A percentile compares a stretch with the other conserved stretches of the same genome.
Conservation (phyloP, 495 filamentous ascomycete species). For the Lepidopterella palustris region DNA sequence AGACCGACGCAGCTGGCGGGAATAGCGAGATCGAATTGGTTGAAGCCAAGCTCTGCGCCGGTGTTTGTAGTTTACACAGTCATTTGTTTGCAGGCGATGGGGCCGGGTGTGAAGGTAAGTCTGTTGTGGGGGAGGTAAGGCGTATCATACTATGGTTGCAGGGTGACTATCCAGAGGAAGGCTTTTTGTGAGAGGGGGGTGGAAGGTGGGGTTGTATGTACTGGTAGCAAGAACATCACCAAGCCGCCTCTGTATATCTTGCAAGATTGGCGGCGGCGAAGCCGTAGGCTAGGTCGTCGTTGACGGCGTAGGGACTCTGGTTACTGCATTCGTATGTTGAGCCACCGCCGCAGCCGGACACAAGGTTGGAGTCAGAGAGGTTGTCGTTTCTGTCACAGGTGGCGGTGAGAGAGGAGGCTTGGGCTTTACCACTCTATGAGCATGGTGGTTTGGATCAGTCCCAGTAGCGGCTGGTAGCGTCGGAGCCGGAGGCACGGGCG, state of each 20-base stretch:
- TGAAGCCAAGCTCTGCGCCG: conserved; percentile 13
- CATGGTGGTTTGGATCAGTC: conserved; percentile 65
- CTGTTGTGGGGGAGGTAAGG: no score
- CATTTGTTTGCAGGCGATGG: conserved; percentile 19
- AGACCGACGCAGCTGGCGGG: no score
- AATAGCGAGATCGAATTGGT: conserved; percentile 20
- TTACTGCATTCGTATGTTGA: conserved; percentile 54
- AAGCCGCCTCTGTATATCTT: conserved; percentile 46
- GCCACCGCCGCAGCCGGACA: conserved; percentile 47
- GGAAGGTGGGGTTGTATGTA: no score
- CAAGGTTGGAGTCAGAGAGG: conserved; percentile 30
- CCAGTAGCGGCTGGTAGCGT: conserved; percentile 59
- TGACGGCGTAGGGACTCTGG: conserved; percentile 58
- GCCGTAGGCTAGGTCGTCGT: conserved; percentile 52
- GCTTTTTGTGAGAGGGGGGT: no score
- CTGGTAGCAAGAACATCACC: conserved; percentile 66
- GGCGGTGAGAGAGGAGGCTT: conserved; percentile 42
- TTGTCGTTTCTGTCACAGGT: conserved; percentile 53
- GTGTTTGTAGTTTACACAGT: conserved; percentile 17
- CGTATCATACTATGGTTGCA: no score
- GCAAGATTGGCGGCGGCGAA: conserved; percentile 54
- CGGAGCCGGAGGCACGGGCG: background rate
- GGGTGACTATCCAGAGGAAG: no score
- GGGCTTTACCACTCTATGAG: conserved; percentile 54
- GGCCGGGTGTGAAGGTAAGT: conserved; percentile 17